Percentiles rank a stretch among this genome's conserved stretches.
These are phyloP conservation scores for Papiliotrema fonsecae DNA, from an alignment of 1,284 basidiomycete genomes.

Conservation along the genomic window DNA sequence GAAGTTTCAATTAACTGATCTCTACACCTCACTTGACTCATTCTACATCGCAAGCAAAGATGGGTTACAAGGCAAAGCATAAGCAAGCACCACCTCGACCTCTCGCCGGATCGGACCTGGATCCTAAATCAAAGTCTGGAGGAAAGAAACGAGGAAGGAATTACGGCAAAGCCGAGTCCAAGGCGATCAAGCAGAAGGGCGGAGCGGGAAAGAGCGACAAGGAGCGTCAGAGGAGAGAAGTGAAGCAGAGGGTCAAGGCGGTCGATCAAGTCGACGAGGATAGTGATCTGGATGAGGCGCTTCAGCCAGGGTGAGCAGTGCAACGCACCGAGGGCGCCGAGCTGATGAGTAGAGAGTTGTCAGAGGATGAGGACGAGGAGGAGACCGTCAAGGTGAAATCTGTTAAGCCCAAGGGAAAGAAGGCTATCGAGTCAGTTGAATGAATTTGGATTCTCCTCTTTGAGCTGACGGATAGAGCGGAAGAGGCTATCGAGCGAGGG, in stretches of 20 bases:
- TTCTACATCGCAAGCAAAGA: too few relatives aligned
- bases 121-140: slow-evolving; percentile 17
- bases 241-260: slow-evolving; percentile 21
- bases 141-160: slow-evolving; percentile 34
- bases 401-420: slow-evolving; percentile 42
- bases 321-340: background rate
- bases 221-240: slow-evolving; percentile 9
- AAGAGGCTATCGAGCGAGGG: slow-evolving; percentile 51
- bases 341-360: slow-evolving; percentile 28
- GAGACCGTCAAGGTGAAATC: slow-evolving; percentile 38
- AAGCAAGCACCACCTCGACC: slow-evolving; percentile 77
- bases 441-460: too few relatives aligned
- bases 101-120: slow-evolving; percentile 47
- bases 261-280: slow-evolving; percentile 40
- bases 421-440: slow-evolving; percentile 3
- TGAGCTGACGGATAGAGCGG: slow-evolving; percentile 5
- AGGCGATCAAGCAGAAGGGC: slow-evolving; percentile 14
- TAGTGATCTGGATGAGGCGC: slow-evolving; percentile 43
- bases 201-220: background rate
- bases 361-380: slow-evolving; percentile 51
- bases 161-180: slow-evolving; percentile 3
- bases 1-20: too few relatives aligned
- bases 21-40: too few relatives aligned
- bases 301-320: slow-evolving; percentile 34
- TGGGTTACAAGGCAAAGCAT: slow-evolving; percentile 86